phyloP scores from a whole-genome alignment of 805 yeast genomes.

The Candida hungchunana region DNA sequence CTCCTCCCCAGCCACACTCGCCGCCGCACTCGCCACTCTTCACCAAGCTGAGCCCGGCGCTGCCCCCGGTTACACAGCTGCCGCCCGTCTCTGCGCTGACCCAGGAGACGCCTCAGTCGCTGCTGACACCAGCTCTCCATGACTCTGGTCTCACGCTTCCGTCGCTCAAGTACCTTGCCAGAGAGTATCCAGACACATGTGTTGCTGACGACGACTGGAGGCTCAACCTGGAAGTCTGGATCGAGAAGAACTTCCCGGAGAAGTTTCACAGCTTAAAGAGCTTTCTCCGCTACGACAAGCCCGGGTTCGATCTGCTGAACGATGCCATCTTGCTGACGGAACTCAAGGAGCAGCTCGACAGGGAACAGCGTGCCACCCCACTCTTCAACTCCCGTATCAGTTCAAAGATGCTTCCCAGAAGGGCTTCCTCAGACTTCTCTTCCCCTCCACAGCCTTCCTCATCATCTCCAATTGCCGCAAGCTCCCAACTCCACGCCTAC shows the following conservation, averaged over 20 bases:
- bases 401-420: slow-evolving; percentile 21
- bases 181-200: slow-evolving; percentile 31
- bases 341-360: slow-evolving; percentile 24
- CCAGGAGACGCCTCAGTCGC: slow-evolving; percentile 2
- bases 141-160: slow-evolving; percentile 3
- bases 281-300: slow-evolving; percentile 30
- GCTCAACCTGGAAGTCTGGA: slow-evolving; percentile 35
- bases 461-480: slow-evolving; percentile 12
- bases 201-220: slow-evolving; percentile 43
- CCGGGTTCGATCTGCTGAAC: slow-evolving; percentile 28
- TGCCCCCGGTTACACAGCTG: slow-evolving; percentile 12
- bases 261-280: slow-evolving; percentile 36
- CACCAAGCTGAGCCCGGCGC: slow-evolving; percentile 8
- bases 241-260: slow-evolving; percentile 38
- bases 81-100: slow-evolving; percentile 14
- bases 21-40: slow-evolving; percentile 3
- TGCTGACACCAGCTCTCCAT: slow-evolving; percentile 10
- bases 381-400: slow-evolving; percentile 28
- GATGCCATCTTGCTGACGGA: slow-evolving; percentile 26
- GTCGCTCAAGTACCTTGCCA: slow-evolving; percentile 19
- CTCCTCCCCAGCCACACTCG: slow-evolving; percentile 29
- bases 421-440: slow-evolving; percentile 11
- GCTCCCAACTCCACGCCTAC: slow-evolving; percentile 1
- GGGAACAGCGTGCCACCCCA: slow-evolving; percentile 22
- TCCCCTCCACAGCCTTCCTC: slow-evolving; percentile 5